Base-by-base conservation (phyloP, 257 asterid genomes). In the Lycium ferocissimum region DNA sequence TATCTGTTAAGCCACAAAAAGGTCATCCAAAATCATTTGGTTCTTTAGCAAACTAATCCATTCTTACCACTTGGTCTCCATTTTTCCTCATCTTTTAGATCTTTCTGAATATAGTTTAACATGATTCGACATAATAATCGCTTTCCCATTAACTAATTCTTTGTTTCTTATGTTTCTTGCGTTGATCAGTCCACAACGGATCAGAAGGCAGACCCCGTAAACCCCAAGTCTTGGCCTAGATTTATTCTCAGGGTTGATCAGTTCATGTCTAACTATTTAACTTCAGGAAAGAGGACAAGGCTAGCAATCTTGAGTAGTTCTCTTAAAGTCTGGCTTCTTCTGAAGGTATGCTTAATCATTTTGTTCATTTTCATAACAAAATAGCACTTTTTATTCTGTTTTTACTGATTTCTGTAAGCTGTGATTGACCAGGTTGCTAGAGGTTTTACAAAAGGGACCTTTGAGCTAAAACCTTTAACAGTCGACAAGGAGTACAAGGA, bases 261-360 rank as follows among this genome's bases (percentile, higher is more conserved):
- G 84, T 94, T 92, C 88, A 97, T 97, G 99, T 94, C 96, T 86
- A 95, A 93, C 91, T 92, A 93, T 83, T 89, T 97, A 85, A 97
- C 99, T 83, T 90, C 97, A 9, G 98, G 99, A 86, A 97, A 90
- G 93, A 91, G 93, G 92, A 91, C 98, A 82, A 94, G 93, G 88
- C 91, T 97, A 49, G 99, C 97, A 9, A 86, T 92, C 80, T 89
- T 97, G 92, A 94, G 98, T 84, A 95, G 97, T 90, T 97, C 99
- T 89, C 98, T 97, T 83, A 97, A 95, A 93, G 98, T 95, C 78
- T 97, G 98, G 98, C 93, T 95, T 87, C 97, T 95, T 88, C 92
- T 94, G 37, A 97, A 95, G 98, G 99, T 95, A 90, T 79, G 92
- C 72, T 85, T 9, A 43, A 3, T n/a, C 56, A 35, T 69, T 65